Evolutionary conservation across 805 yeast genomes (phyloP), one percentile per base, ranked within the genome.

Genomic region (Candida andamanensis): DNA sequence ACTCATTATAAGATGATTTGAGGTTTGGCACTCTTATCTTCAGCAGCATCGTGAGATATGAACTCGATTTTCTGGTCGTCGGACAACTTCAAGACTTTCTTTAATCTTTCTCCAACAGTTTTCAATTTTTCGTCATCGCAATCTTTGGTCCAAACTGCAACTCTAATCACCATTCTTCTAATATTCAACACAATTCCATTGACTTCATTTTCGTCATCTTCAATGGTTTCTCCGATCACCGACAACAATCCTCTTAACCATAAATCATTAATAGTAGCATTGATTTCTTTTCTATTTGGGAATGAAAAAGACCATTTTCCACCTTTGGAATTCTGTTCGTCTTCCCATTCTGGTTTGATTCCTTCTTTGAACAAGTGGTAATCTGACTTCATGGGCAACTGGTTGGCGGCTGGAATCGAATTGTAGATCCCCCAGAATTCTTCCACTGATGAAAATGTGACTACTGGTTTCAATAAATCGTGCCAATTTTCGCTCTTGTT

Each of bases 341-440:
- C 97, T 72, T 92, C 98, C 98, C 98, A 92, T 72, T 92, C 97
- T 35, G 98, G 98, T 61, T 85, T 82, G 52, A 92, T 78, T 37
- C 87, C 95, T 56, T 82, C 84, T 67, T 90, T 83, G 72, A 92
- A 92, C 53, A 90, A 76, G 59, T 92, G 95, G 67, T 90, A 90
- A 64, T 92, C 97, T 9, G 96, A 84, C 62, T 80, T 85, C 51
- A 81, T 55, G 48, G 97, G 97, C 56, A 92, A 73, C 56, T 87
- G 95, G 42, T 78, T 76, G 31, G 95, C 95, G 49, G 78, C 78
- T 46, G 97, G 97, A 49, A 92, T 80, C 26, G 94, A 83, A 63
- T 92, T 89, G 71, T 78, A 84, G 45, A 90, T 82, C 16, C 97
- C 98, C 98, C 98, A 92, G 69, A 92, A 92, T 61, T 90, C 97